Conservation (phyloP, 2,329 filamentous ascomycete genomes). For the Aspergillus caelatus region DNA sequence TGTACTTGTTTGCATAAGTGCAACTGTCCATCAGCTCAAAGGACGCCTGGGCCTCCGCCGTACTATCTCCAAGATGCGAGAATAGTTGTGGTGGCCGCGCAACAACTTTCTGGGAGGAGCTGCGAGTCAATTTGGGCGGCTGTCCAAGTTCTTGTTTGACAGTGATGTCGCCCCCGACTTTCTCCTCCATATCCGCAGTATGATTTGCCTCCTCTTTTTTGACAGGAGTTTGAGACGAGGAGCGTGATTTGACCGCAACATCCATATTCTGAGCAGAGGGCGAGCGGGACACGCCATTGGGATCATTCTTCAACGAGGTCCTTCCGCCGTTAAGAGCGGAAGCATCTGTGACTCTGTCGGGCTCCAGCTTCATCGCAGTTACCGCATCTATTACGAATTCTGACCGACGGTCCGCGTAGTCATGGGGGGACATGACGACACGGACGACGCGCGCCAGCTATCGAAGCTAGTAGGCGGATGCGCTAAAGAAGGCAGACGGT, state of each 20-base stretch:
- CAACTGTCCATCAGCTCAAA: conserved; percentile 85
- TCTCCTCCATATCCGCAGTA: conserved; percentile 14
- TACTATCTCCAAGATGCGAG: conserved; percentile 75
- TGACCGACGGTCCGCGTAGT: conserved; percentile 42
- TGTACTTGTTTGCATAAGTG: conserved; percentile 86
- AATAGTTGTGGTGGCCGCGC: conserved; percentile 69
- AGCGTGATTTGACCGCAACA: conserved; percentile 26
- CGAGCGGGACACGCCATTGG: conserved; percentile 18
- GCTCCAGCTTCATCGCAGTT: conserved; percentile 40
- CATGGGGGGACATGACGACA: conserved; percentile 48
- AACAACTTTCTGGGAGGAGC: conserved; percentile 70
- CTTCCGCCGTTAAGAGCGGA: conserved; percentile 28
- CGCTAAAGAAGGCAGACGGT: conserved; percentile 13
- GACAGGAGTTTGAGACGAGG: conserved; percentile 27
- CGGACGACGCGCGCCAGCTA: conserved; percentile 30
- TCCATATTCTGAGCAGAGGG: conserved; percentile 23
- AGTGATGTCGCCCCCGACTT: conserved; percentile 31
- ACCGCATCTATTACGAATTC: conserved; percentile 38
- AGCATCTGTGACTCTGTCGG: conserved; percentile 28
- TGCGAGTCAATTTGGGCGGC: conserved; percentile 72
- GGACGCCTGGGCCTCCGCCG: conserved; percentile 70
- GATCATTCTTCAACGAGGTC: conserved; percentile 24
- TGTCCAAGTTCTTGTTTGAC: conserved; percentile 58
- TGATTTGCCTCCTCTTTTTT: conserved; percentile 35
- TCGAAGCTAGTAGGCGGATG: conserved; percentile 20